These are phyloP conservation scores for Pythium chondricola DNA, from an alignment of 352 stramenopile species.

Conservation along the genomic window DNA sequence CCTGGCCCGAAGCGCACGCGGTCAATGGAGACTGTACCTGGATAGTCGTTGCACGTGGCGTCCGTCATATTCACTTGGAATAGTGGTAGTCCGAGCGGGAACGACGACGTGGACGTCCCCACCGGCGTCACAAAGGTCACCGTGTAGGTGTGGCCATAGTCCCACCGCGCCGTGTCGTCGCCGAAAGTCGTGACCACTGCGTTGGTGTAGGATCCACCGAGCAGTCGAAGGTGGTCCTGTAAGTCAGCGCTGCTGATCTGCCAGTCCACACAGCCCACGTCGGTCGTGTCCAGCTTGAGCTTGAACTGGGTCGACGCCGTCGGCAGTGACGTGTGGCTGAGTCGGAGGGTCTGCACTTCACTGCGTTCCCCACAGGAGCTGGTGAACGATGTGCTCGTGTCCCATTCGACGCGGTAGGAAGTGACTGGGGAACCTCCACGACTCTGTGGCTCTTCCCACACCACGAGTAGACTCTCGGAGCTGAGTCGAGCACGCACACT, in stretches of 20 bases:
- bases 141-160: slow-evolving; percentile 66
- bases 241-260: slow-evolving; percentile 13
- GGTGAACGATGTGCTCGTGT: slow-evolving; percentile 83
- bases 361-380: slow-evolving; percentile 62
- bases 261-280: slow-evolving; percentile 41
- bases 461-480: slow-evolving; percentile 48
- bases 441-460: slow-evolving; percentile 72
- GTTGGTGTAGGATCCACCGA: slow-evolving; percentile 25
- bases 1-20: slow-evolving; percentile 44
- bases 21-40: slow-evolving; percentile 20
- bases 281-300: slow-evolving; percentile 12
- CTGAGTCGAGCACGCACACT: slow-evolving; percentile 65
- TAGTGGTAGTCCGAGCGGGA: slow-evolving; percentile 35
- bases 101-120: slow-evolving; percentile 23
- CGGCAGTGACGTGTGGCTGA: slow-evolving; percentile 16
- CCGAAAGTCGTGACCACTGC: slow-evolving; percentile 31
- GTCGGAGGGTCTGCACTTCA: slow-evolving; percentile 59
- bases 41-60: slow-evolving; percentile 26
- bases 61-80: slow-evolving; percentile 22
- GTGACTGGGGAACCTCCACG: slow-evolving; percentile 76
- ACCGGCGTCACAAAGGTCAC: slow-evolving; percentile 47
- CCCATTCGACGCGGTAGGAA: slow-evolving; percentile 94
- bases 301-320: slow-evolving; percentile 19
- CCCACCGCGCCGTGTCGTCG: slow-evolving; percentile 51
- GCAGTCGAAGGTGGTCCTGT: slow-evolving; percentile 16